Evolutionary conservation across 2,329 filamentous ascomycete genomes (phyloP), one percentile per base, ranked within the genome.

Genomic region (Aspergillus niger): DNA sequence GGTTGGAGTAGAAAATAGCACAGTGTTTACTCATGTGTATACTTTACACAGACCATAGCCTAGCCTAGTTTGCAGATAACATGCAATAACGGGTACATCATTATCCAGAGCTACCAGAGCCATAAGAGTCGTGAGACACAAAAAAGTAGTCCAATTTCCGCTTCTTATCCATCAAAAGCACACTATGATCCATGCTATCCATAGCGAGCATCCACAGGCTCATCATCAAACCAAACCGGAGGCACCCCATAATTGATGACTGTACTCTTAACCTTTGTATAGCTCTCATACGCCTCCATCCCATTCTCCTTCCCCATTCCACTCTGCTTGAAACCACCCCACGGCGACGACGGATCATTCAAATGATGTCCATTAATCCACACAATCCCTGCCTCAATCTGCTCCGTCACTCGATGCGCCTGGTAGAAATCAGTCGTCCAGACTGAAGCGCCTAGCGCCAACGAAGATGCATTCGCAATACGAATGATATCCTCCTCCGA

Each of bases 271-370:
- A 70, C 67, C 50, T 68, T 83, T 0, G 85, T 86, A 65, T 87
- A 87, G 0, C 82, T 81, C 53, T 75, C 78, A 66, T 85, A 88
- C 0, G 86, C 85, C 68, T 89, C 89, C 0, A 87, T 66, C 0
- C 89, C 89, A 68, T 91, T 91, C 78, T 92, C 89, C 62, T 88
- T 91, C 1, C 89, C 89, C 0, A 91, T 82, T 1, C 89, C 89
- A 65, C 85, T 88, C 1, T 83, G 81, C 66, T 86, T 86, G 30
- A 84, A 79, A 1, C 88, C 86, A 26, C 89, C 89, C 88, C 89
- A 89, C 0, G 89, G 86, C 60, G 87, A 88, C 65, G 87, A 87
- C 0, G 89, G 88, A 65, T 91, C 89, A 66, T 91, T 91, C 36
- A 88, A 82, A 70, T 91, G 88, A 73, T 91, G 88, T 0, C 77